A percentile compares a stretch with the other conserved stretches of the same genome.
Conservation (phyloP, 1,139 yeast species). For the Yamadazyma siamensis region DNA sequence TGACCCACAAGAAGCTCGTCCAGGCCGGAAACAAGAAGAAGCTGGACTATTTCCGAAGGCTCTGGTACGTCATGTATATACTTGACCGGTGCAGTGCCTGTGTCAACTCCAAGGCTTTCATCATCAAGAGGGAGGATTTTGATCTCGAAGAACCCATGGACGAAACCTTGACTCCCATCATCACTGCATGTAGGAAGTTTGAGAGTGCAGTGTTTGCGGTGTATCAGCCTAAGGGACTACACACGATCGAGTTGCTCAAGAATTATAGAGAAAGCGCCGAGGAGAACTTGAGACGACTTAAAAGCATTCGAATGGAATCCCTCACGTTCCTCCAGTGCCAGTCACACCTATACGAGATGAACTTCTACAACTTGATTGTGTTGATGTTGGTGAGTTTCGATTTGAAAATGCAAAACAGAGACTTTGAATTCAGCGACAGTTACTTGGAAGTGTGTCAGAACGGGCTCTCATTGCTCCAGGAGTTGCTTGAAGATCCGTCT, state of each 20-base stretch:
- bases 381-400: not conserved
- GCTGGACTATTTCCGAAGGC: constrained; percentile 21
- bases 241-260: not conserved
- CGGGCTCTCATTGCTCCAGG: constrained; percentile 1
- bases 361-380: not conserved
- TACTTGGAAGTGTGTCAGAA: constrained; percentile 2
- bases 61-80: constrained; percentile 38
- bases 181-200: not conserved
- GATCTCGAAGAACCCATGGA: constrained; percentile 9
- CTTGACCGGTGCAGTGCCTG: constrained; percentile 33
- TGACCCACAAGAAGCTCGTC: constrained; percentile 8
- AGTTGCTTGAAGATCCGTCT: not conserved
- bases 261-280: not conserved
- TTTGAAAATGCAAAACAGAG: not conserved
- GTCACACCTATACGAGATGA: not conserved
- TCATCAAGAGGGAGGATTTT: constrained; percentile 14
- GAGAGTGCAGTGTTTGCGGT: constrained; percentile 1
- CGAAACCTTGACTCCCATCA: not conserved
- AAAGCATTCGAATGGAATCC: not conserved
- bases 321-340: not conserved
- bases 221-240: constrained; percentile 1
- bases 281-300: not conserved
- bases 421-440: constrained; percentile 3
- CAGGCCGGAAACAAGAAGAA: constrained; percentile 13
- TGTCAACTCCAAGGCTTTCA: constrained; percentile 13